Percentiles rank a stretch among this genome's conserved stretches.
Evolutionary conservation across 495 filamentous ascomycete species (phyloP).

Genomic region (Amniculicola lignicola): DNA sequence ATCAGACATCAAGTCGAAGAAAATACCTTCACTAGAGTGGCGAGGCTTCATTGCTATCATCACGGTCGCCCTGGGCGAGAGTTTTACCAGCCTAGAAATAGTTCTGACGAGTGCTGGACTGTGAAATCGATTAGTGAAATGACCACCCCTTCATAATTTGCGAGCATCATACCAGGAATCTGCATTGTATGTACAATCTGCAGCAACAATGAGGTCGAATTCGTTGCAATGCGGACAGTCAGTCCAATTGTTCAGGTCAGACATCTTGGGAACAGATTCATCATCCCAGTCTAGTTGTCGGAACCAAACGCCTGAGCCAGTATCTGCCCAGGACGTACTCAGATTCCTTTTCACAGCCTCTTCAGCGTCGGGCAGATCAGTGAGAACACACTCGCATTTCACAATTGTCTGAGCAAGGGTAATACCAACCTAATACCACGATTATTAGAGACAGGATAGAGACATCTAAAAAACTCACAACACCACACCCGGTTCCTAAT

Average conservation of each 20-base stretch:
- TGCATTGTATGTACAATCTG: constrained; percentile 94
- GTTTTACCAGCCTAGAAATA: constrained; percentile 53
- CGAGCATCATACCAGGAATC: constrained; percentile 51
- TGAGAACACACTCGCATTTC: constrained; percentile 62
- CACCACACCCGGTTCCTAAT: constrained; percentile 30
- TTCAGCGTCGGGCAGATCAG: constrained; percentile 76
- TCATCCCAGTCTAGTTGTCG: constrained; percentile 74
- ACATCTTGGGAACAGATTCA: constrained; percentile 41
- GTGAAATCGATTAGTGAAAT: background rate
- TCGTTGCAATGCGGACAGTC: constrained; percentile 2
- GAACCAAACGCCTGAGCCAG: constrained; percentile 49
- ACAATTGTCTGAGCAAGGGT: constrained; percentile 60
- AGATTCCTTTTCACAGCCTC: constrained; percentile 60
- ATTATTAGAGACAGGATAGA: background rate
- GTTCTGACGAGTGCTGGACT: constrained; percentile 71
- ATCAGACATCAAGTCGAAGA: constrained; percentile 72
- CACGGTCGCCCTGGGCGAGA: constrained; percentile 55
- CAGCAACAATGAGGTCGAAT: constrained; percentile 74
- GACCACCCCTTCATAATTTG: background rate
- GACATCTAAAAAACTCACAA: constrained; percentile 13
- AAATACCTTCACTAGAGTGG: constrained; percentile 74
- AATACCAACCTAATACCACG: constrained; percentile 65
- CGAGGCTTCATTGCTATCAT: constrained; percentile 79
- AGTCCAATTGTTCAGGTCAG: constrained; percentile 22
- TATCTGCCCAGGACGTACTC: constrained; percentile 44